Evolutionary conservation across 345 rosid genomes (phyloP), one percentile per base, ranked within the genome.

Genomic region (Gossypium anomalum): DNA sequence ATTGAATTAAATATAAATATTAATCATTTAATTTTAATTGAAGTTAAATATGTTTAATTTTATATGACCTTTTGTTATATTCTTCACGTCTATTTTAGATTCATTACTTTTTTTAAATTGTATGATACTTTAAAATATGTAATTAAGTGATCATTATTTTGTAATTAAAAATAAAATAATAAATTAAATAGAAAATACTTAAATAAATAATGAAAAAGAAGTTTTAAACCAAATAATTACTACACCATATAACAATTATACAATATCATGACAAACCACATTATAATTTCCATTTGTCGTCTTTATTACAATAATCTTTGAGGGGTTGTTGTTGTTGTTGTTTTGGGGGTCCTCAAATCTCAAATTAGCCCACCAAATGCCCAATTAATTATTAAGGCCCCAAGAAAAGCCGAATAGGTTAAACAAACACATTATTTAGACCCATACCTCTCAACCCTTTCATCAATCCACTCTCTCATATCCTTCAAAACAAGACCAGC

Each of bases 381-480:
- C 25, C 14, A 56, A 22, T 38, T 47, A 34, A 34, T 34, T 34
- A 34, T 34, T 5, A 34, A 34, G 41, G 41, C 5, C 41, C 41
- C 1, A 34, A 34, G 5, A 4, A 34, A 34, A 34, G 7, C 7
- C 7, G 41, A 34, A 34, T 34, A 34, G 41, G 41, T 34, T 34
- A 5, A 34, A 34, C 41, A 34, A 5, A 2, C 23, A 56, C 38
- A 45, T 58, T 4, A 70, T 65, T 76, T 79, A 11, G 88, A 58
- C 47, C 89, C 93, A 67, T 86, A 90, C 80, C 84, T 89, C 74
- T 78, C 83, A 13, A 87, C 97, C 75, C 96, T 89, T 80, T 87
- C 92, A 72, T 91, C 98, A 49, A 94, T 94, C 98, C 99, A 92
- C 75, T 91, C 98, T 80, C 97, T 86, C 99, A 89, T 95, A 68